Conservation (phyloP, 768 basidiomycete species). For the Bullera alba region DNA sequence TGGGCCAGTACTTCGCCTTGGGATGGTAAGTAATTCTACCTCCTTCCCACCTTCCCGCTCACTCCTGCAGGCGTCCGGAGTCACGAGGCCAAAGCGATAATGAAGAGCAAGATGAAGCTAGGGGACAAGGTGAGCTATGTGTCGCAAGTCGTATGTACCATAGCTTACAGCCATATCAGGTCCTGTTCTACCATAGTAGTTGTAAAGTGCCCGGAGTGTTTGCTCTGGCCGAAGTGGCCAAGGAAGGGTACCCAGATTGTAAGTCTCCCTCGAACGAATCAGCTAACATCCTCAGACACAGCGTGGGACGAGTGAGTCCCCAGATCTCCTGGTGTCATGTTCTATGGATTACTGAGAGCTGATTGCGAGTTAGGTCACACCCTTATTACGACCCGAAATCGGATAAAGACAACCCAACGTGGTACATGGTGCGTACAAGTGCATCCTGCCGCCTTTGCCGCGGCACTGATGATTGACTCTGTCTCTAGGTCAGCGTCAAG, state of each 20-base stretch:
- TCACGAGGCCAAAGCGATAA: slow-evolving; percentile 44
- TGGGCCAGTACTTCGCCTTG: slow-evolving; percentile 27
- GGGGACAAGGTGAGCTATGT: slow-evolving; percentile 34
- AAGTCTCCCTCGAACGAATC: slow-evolving; percentile 42
- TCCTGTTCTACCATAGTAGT: slow-evolving; percentile 45
- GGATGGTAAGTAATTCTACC: slow-evolving; percentile 30
- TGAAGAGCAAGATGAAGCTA: slow-evolving; percentile 43
- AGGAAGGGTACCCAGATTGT: slow-evolving; percentile 87
- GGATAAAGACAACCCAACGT: slow-evolving; percentile 65
- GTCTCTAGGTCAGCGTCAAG: slow-evolving; percentile 39
- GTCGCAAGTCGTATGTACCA: too few relatives aligned
- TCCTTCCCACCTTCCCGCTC: background rate
- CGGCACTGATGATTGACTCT: background rate
- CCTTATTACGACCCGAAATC: slow-evolving; percentile 62
- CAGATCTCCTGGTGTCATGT: background rate
- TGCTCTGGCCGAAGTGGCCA: slow-evolving; percentile 56
- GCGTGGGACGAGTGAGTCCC: slow-evolving; percentile 74
- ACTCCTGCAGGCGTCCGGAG: slow-evolving; percentile 36
- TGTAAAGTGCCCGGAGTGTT: slow-evolving; percentile 38
- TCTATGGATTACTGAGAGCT: background rate
- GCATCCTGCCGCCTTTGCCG: background rate
- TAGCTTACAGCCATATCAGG: slow-evolving; percentile 11
- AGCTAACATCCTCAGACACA: slow-evolving; percentile 55
- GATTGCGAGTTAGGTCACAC: slow-evolving; percentile 51
- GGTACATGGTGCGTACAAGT: slow-evolving; percentile 86